Percentiles rank a stretch among this genome's conserved stretches.
These are phyloP conservation scores for Phytophthora constricta DNA, from an alignment of 352 stramenopile species.

Conservation along the genomic window DNA sequence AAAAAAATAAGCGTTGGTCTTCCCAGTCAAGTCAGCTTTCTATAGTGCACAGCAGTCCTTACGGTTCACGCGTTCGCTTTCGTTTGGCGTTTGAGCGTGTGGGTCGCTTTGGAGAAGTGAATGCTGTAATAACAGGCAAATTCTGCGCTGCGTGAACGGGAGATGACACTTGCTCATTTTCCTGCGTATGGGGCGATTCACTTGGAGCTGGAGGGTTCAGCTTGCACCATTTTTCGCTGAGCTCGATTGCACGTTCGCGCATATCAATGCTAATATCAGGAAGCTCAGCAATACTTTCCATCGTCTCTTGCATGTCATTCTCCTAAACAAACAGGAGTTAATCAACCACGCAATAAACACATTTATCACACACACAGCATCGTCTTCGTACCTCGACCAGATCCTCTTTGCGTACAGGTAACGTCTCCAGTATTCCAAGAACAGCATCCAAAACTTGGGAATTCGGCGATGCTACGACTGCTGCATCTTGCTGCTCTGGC, in stretches of 20 bases:
- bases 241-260: slow-evolving; percentile 45
- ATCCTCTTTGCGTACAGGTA: slow-evolving; percentile 73
- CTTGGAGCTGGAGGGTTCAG: slow-evolving; percentile 44
- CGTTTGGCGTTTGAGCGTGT: slow-evolving; percentile 39
- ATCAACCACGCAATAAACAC: no score
- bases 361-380: no score
- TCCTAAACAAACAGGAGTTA: slow-evolving; percentile 33
- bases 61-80: slow-evolving; percentile 56
- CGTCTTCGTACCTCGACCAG: slow-evolving; percentile 51
- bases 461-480: slow-evolving; percentile 39
- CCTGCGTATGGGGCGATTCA: slow-evolving; percentile 17
- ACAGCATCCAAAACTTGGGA: slow-evolving; percentile 74
- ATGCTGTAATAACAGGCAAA: slow-evolving; percentile 53
- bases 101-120: slow-evolving; percentile 47
- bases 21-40: no score
- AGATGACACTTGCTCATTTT: slow-evolving; percentile 20
- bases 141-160: slow-evolving; percentile 19
- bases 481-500: slow-evolving; percentile 20
- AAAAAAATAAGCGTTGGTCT: no score
- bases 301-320: slow-evolving; percentile 34
- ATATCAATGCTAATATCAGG: slow-evolving; percentile 42
- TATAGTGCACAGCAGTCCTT: no score
- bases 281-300: slow-evolving; percentile 44
- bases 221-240: slow-evolving; percentile 48
- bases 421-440: slow-evolving; percentile 50